Evolutionary conservation across 257 asterid genomes (phyloP), one percentile per base, ranked within the genome.

Genomic region (Capsicum chinense): DNA sequence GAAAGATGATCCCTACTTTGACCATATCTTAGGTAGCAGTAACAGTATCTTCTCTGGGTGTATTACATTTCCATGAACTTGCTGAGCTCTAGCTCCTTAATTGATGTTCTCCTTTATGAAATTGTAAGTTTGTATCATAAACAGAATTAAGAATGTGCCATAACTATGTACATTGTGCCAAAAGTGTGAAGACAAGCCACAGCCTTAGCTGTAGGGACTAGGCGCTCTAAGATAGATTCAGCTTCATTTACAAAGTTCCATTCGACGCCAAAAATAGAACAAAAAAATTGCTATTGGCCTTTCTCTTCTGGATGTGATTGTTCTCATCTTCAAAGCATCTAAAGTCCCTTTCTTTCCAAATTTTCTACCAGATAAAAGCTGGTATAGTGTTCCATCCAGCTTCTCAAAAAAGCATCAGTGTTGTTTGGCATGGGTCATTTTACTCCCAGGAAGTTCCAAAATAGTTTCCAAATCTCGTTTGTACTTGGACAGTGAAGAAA

Each of bases 11-110:
- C 64, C 64, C 5, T 15, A 14, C 33, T 78, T 15, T 78, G 82
- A 37, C 16, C 54, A 39, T 15, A 16, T 68, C 52, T 68, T 68
- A 14, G 37, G 11, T 68, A 15, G 74, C 50, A 67, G 48, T 66
- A 33, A 33, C 13, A n/a, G n/a, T 67, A 35, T 39, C 74, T 35
- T 67, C 50, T 67, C 47, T 6, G 50, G n/a, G 12, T 9, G 12
- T 19, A 52, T 62, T 47, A 74, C n/a, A 50, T 74, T 50, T 19
- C 62, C 19, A 74, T 74, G 21, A 74, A 74, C 44, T 74, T 50
- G 81, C 62, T 21, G 19, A 16, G 62, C 15, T 78, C 64, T 52
- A 26, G 64, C 52, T 78, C 33, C 15, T 52, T 78, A 33, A 26
- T 33, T 13, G 82, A 54, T 76, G 50, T 39, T 68, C 6, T 52